Evolutionary conservation across 164 flowering plant species (phyloP), one percentile per base, ranked within the genome.

Genomic region (grape (Vitis vinifera)): DNA sequence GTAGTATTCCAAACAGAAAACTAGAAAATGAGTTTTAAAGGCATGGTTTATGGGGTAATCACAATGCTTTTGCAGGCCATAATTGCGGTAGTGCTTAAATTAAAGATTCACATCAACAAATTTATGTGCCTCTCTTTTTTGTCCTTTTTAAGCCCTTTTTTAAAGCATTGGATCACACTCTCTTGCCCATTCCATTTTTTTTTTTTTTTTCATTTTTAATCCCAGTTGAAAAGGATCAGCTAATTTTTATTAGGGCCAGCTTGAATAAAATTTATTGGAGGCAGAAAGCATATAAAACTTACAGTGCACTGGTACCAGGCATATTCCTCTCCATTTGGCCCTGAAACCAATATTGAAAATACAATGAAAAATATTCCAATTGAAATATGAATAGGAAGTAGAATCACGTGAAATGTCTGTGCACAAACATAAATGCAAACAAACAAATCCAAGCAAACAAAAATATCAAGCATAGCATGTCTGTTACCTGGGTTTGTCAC

Each of bases 281-380:
- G n/a, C n/a, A 53, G 69, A 48, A 44, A 71, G 65, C 51, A 48
- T 27, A 72, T 9, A 67, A 62, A 51, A 62, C 88, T 75, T 87
- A 95, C 99, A 71, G 99, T 95, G 83, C 99, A 95, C 81, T 95
- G 99, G 69, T 93, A 93, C 99, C 99, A 95, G n/a, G 97, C 99
- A 85, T 87, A 91, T 69, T 87, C 85, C 79, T 95, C 98, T 63
- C 95, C 97, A 70, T 86, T 84, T 49, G 99, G 98, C 78, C 99
- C 99, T 94, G 86, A 76, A 81, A 79, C 30, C 64, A 69, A 57
- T 8, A 23, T 56, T 37, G 15, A 11, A 61, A 51, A 51, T 15
- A 8, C 1, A 13, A 23, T 17, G 48, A 67, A 48, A 51, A 60
- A 9, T 51, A 62, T 19, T 66, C 59, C 31, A 17, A n/a, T 23